Evolutionary conservation across 805 yeast genomes (phyloP), one percentile per base, ranked within the genome.

Genomic region (Starmera dryadoides): DNA sequence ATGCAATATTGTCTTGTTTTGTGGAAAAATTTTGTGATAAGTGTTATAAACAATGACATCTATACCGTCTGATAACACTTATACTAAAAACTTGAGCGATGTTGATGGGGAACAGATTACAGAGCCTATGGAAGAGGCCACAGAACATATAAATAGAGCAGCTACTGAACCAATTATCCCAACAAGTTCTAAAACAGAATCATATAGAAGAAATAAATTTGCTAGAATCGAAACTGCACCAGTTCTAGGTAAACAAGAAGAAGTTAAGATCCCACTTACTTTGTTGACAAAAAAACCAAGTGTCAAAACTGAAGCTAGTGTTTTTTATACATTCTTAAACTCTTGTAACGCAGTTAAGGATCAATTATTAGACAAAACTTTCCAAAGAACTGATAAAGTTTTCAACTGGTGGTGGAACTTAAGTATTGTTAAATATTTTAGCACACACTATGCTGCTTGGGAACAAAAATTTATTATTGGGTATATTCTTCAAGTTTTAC

Each of bases 191-290:
- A 15, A 12, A 4, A 26, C 31, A 3, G 46, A 38, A 8, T 41
- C 39, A 4, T 33, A 36, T 22, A 47, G 42, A 33, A 42, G 46
- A 18, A 32, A 31, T 25, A 38, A 41, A 1, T 40, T 39, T 25
- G 42, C 38, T 20, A 39, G 52, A 21, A 46, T 48, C 7, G 40
- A 41, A 36, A 48, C 52, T 5, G 35, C 42, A 1, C 50, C 50
- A 17, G 16, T 28, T 4, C 12, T 11, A 31, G 36, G 8, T 22
- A 29, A 25, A 37, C 37, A 4, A 3, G 18, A 20, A 4, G 36
- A 33, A 21, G 41, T 41, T 29, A 34, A 33, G 19, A 42, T 47
- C 19, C 49, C 50, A 6, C 42, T 39, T 7, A 18, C 12, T 12
- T 15, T 36, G n/a, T n/a, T 38, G 4, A 20, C n/a, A 9, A 41